Conservation (phyloP, 768 basidiomycete species). For the Rhodotorula diobovata region DNA sequence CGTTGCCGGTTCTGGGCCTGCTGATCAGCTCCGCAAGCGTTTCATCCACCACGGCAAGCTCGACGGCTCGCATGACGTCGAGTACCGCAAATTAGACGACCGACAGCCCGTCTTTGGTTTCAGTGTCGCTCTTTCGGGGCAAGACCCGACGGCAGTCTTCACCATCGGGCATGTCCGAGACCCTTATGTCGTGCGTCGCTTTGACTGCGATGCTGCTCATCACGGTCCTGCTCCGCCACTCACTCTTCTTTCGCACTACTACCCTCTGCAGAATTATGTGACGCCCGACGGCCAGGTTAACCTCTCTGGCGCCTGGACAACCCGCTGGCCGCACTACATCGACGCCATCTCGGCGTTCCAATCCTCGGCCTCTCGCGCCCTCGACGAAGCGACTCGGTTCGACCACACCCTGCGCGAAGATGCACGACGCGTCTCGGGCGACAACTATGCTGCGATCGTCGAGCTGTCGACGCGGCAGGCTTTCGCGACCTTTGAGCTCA, state of each 20-base stretch:
- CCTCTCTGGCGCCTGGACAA: slow-evolving; percentile 25
- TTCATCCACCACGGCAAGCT: slow-evolving; percentile 21
- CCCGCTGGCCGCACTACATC: not conserved
- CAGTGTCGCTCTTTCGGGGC: not conserved
- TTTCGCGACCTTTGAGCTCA: slow-evolving; percentile 39
- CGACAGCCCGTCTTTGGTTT: slow-evolving; percentile 26
- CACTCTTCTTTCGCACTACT: fast-evolving
- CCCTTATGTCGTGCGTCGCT: slow-evolving; percentile 28
- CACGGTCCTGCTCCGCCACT: not conserved
- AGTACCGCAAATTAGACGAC: slow-evolving; percentile 10
- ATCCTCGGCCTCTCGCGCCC: slow-evolving; percentile 11
- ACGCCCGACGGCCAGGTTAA: slow-evolving; percentile 10
- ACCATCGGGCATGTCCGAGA: slow-evolving; percentile 23
- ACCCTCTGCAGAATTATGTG: slow-evolving; percentile 16
- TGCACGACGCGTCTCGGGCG: slow-evolving; percentile 30
- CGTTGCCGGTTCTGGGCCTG: not conserved
- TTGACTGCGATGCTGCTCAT: too few relatives aligned
- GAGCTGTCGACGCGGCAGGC: slow-evolving; percentile 39
- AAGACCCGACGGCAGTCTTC: not conserved
- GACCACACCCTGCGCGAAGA: slow-evolving; percentile 29
- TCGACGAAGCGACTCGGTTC: slow-evolving; percentile 15
- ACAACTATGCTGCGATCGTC: slow-evolving; percentile 36
- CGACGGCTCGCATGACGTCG: slow-evolving; percentile 7
- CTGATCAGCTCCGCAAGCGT: not conserved
- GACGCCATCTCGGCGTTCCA: slow-evolving; percentile 28